Conservation (phyloP, 73 alveolate species). For the Paramecium primaurelia region DNA sequence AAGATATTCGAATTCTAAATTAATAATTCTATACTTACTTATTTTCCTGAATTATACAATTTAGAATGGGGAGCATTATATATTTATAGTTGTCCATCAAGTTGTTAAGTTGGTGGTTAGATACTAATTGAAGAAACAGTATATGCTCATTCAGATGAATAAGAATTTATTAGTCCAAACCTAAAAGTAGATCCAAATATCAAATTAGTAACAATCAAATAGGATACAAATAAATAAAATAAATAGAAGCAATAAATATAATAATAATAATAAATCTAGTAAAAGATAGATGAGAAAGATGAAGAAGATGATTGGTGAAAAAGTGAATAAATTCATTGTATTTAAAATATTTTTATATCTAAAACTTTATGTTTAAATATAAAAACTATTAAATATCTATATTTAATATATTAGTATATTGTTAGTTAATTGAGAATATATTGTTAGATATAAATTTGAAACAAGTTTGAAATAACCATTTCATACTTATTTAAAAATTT, state of each 20-base stretch:
- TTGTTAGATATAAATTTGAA: too few species aligned
- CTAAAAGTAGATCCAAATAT: neutral
- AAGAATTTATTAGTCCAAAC: neutral
- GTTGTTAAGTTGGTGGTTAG: neutral
- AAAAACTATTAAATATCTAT: too few species aligned
- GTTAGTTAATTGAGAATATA: too few species aligned
- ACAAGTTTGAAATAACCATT: too few species aligned
- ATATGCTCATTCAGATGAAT: neutral
- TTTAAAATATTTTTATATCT: neutral
- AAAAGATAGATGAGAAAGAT: neutral
- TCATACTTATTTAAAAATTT: too few species aligned
- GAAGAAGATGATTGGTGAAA: conserved; percentile 23
- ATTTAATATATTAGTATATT: too few species aligned
- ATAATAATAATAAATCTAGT: neutral
- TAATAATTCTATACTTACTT: neutral
- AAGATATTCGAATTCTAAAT: conserved; percentile 14
- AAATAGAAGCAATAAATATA: neutral
- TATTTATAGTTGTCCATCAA: conserved; percentile 15
- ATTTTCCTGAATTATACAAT: neutral
- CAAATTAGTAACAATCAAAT: neutral
- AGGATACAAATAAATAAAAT: neutral
- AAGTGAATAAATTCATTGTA: neutral
- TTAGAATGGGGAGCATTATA: conserved; percentile 39
- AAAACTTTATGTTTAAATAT: neutral
- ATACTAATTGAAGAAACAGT: neutral